These are phyloP conservation scores for Dendryphion nanum DNA, from an alignment of 2,329 filamentous ascomycete species.

Conservation along the genomic window DNA sequence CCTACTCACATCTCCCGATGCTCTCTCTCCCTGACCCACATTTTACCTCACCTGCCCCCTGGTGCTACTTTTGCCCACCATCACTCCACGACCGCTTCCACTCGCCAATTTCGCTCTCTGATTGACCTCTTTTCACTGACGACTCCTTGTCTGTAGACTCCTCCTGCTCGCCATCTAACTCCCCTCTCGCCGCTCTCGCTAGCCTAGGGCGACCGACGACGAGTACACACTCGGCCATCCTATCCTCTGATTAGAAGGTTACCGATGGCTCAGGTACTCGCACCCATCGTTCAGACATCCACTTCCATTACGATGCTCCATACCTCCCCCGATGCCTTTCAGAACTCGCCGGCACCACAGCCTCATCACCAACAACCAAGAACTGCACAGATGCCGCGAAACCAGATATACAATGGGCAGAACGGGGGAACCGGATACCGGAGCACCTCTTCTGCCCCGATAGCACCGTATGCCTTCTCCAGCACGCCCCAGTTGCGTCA, in stretches of 20 bases:
- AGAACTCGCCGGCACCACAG: conserved; percentile 36
- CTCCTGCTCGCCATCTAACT: conserved; percentile 7
- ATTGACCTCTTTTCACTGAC: too few species aligned
- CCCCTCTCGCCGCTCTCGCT: neutral
- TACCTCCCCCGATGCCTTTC: conserved; percentile 49
- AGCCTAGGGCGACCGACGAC: conserved; percentile 13
- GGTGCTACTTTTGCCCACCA: conserved; percentile 5
- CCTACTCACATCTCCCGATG: conserved; percentile 11
- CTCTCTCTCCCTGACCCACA: conserved; percentile 19
- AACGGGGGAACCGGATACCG: conserved; percentile 41
- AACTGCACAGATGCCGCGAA: conserved; percentile 42
- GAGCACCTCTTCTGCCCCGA: conserved; percentile 43
- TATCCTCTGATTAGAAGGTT: conserved; percentile 19
- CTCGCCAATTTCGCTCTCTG: too few species aligned
- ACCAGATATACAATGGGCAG: conserved; percentile 43
- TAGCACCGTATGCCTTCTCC: conserved; percentile 52
- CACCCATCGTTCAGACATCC: conserved; percentile 47
- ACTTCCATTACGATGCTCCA: conserved; percentile 52
- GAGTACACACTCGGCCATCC: conserved; percentile 17
- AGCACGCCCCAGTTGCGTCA: conserved; percentile 55
- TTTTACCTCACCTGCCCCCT: conserved; percentile 13
- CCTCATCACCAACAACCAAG: conserved; percentile 40
- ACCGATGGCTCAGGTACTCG: conserved; percentile 47
- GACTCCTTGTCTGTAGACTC: neutral
- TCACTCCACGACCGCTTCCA: conserved; percentile 7